These are phyloP conservation scores for Suillus discolor DNA, from an alignment of 768 basidiomycete species.

Conservation along the genomic window DNA sequence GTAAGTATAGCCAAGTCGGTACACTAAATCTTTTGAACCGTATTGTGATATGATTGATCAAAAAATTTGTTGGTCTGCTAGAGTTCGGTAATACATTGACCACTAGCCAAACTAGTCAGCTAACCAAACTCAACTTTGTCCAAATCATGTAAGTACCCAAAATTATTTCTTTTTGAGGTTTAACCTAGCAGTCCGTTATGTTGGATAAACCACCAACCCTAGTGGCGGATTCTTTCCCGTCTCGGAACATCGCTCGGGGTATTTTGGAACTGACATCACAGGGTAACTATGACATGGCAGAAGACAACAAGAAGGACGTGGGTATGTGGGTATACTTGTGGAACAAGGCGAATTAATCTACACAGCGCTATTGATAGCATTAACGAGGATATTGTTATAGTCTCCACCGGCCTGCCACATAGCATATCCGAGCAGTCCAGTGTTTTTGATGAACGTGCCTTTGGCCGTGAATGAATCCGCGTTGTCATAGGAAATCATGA, in stretches of 20 bases:
- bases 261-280: constrained; percentile 12
- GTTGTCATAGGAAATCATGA: constrained; percentile 71
- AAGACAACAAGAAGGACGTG: background rate
- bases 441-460: constrained; percentile 54
- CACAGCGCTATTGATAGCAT: constrained; percentile 44
- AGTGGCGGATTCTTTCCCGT: background rate
- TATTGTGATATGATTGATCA: too few relatives aligned
- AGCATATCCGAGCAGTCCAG: constrained; percentile 58
- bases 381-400: constrained; percentile 55
- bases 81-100: too few relatives aligned
- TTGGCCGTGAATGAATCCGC: constrained; percentile 58
- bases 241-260: background rate
- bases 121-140: background rate
- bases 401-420: constrained; percentile 73
- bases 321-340: background rate
- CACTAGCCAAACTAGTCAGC: background rate
- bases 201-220: background rate
- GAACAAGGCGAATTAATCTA: constrained; percentile 1
- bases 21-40: background rate
- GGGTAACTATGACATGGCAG: background rate
- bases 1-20: background rate
- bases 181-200: background rate
- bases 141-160: background rate
- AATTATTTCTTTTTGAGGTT: background rate
- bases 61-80: too few relatives aligned